Conservation (phyloP, 768 basidiomycete species). For the Auriscalpium orientale region DNA sequence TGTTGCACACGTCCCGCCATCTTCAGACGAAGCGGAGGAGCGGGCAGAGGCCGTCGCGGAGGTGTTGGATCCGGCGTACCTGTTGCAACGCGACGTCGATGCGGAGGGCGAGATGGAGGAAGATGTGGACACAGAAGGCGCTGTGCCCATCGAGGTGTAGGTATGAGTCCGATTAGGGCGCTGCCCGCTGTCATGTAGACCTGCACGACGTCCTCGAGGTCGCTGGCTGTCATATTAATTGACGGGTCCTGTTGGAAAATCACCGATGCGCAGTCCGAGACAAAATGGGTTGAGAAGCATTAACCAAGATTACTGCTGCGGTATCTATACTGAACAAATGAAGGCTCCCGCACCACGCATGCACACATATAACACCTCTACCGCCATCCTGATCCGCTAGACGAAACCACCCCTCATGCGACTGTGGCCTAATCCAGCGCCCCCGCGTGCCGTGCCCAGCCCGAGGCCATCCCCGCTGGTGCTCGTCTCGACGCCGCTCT, state of each 20-base stretch:
- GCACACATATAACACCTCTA: too few relatives aligned
- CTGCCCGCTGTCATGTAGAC: too few relatives aligned
- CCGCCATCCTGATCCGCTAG: too few relatives aligned
- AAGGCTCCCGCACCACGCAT: too few relatives aligned
- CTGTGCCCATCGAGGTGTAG: neutral
- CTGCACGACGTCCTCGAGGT: too few relatives aligned
- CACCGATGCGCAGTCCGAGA: too few relatives aligned
- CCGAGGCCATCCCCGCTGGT: neutral
- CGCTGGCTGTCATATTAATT: too few relatives aligned
- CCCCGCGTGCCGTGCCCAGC: neutral
- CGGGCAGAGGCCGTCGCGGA: conserved; percentile 74
- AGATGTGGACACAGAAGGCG: conserved; percentile 14
- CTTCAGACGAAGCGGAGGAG: conserved; percentile 67
- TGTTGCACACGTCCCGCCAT: conserved; percentile 63
- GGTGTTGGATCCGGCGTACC: conserved; percentile 59
- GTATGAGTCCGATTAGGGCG: too few relatives aligned
- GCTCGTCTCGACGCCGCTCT: conserved; percentile 16
- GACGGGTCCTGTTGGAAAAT: too few relatives aligned
- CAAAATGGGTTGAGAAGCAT: too few relatives aligned
- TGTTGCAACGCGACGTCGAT: conserved; percentile 40
- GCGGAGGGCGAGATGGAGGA: conserved; percentile 51
- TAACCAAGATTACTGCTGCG: too few relatives aligned
- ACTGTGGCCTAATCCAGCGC: neutral
- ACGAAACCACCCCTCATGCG: neutral
- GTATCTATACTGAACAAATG: too few relatives aligned